Conservation (phyloP, 192 early-diverging fungal species). For the Spizellomyces sp. region DNA sequence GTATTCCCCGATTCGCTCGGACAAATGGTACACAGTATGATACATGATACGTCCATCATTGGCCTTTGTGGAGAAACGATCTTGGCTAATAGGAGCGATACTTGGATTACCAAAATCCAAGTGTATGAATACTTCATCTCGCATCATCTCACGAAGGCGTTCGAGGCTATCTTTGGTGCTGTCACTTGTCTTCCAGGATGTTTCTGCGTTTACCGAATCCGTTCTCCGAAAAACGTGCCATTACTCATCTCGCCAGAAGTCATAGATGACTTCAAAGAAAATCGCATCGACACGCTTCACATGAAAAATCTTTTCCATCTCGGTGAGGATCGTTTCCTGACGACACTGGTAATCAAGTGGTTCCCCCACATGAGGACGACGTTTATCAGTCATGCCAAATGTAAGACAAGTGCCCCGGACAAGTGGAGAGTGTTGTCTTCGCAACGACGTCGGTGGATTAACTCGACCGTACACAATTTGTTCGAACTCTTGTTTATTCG, state of each 20-base stretch:
- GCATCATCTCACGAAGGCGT: slow-evolving; percentile 82
- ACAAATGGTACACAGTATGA: slow-evolving; percentile 40
- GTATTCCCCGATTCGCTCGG: slow-evolving; percentile 39
- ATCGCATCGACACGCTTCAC: slow-evolving; percentile 86
- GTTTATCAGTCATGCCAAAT: slow-evolving; percentile 83
- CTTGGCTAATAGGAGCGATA: slow-evolving; percentile 76
- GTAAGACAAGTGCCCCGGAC: slow-evolving; percentile 84
- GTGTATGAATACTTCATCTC: slow-evolving; percentile 96
- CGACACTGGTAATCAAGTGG: slow-evolving; percentile 92
- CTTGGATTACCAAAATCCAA: slow-evolving; percentile 92
- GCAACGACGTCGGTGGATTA: slow-evolving; percentile 94
- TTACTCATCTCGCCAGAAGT: slow-evolving; percentile 78
- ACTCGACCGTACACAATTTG: slow-evolving; percentile 91
- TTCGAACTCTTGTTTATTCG: slow-evolving; percentile 80
- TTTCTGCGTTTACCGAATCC: slow-evolving; percentile 55
- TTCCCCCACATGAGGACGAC: slow-evolving; percentile 92
- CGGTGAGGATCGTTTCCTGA: slow-evolving; percentile 92
- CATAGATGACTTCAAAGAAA: slow-evolving; percentile 79
- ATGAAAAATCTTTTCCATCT: slow-evolving; percentile 89
- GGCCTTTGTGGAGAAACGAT: slow-evolving; percentile 91
- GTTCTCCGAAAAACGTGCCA: slow-evolving; percentile 54
- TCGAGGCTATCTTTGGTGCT: slow-evolving; percentile 54
- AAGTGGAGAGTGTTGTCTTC: slow-evolving; percentile 82
- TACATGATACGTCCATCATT: slow-evolving; percentile 69
- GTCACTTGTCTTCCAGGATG: slow-evolving; percentile 57